Evolutionary conservation across 257 asterid species (phyloP), one percentile per base, ranked within the genome.

Genomic region (Scutellaria baicalensis): DNA sequence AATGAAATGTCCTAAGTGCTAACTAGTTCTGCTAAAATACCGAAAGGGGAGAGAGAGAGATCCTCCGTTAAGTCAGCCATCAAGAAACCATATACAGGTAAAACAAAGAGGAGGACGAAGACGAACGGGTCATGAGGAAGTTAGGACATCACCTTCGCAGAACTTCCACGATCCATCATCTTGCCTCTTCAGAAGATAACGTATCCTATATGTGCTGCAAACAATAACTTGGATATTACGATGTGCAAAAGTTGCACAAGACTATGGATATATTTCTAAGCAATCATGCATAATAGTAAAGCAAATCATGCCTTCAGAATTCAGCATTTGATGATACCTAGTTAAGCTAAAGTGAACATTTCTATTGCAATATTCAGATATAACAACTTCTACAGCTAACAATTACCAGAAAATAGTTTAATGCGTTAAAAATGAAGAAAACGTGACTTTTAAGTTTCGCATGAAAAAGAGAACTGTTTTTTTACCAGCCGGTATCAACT

Each of bases 121-220:
- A 44, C 18, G 33, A 17, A 45, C 69, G 36, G 57, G 18, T 78
- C 88, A 85, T 1, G 78, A 71, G 11, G 88, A 81, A 64, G 84
- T 80, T 71, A 75, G 85, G 77, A 94, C 83, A 70, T 85, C 87
- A 60, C 83, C 85, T 81, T 89, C 86, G 38, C 77, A 85, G 79
- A 94, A 91, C 81, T 84, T 91, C 98, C 99, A 94, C 4, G 93
- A 85, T 57, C 96, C 97, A 66, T 88, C 95, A 5, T 75, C 84
- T 58, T 88, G 92, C 88, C 86, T 89, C 86, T 84, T 86, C 68
- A 91, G 86, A 70, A 70, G 82, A 75, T 94, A 94, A n/a, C 76
- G 85, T 75, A 91, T 86, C 79, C 78, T 82, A 59, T 94, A 94
- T 31, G 97, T 81, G 96, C 99, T 91, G 97, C 93, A 83, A 72